These are phyloP conservation scores for Penicillium oxalicum DNA, from an alignment of 2,329 filamentous ascomycete genomes.

Conservation along the genomic window DNA sequence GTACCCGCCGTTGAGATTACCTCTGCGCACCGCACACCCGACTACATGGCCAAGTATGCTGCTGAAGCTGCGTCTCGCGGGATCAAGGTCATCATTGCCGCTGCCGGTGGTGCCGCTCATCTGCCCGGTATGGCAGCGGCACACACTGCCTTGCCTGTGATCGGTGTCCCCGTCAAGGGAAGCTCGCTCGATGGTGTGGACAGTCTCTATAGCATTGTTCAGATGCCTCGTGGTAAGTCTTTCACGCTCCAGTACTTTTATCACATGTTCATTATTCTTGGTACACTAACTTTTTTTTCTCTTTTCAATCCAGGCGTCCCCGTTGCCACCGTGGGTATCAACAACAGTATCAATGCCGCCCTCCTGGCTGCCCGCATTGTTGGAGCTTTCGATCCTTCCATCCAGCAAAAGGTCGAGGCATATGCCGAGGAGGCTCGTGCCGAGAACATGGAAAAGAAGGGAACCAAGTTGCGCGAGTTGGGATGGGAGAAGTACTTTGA, in stretches of 20 bases:
- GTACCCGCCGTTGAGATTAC: slow-evolving; percentile 44
- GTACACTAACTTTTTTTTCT: slow-evolving; percentile 27
- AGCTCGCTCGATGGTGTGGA: slow-evolving; percentile 67
- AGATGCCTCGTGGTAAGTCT: slow-evolving; percentile 60
- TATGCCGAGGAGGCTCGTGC: slow-evolving; percentile 38
- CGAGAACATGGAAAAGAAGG: slow-evolving; percentile 41
- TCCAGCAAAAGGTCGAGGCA: slow-evolving; percentile 39
- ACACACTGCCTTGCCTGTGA: slow-evolving; percentile 66
- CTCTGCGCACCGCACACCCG: slow-evolving; percentile 61
- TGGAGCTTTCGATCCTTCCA: slow-evolving; percentile 44
- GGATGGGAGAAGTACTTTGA: slow-evolving; percentile 43
- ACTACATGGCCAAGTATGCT: slow-evolving; percentile 63
- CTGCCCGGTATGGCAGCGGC: slow-evolving; percentile 70
- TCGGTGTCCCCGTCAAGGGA: slow-evolving; percentile 71
- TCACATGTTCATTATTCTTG: too few relatives aligned
- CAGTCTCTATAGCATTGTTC: slow-evolving; percentile 65
- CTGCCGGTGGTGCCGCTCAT: slow-evolving; percentile 67
- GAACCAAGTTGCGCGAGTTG: slow-evolving; percentile 38
- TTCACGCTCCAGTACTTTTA: neutral
- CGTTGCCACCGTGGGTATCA: slow-evolving; percentile 70
- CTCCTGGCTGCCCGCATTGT: slow-evolving; percentile 65
- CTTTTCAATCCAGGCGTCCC: slow-evolving; percentile 50
- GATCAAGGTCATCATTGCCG: slow-evolving; percentile 69
- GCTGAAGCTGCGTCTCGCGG: slow-evolving; percentile 58
- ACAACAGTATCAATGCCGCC: slow-evolving; percentile 72